phyloP scores from a whole-genome alignment of 1,284 basidiomycete species.

The Porogramme epimiltina region DNA sequence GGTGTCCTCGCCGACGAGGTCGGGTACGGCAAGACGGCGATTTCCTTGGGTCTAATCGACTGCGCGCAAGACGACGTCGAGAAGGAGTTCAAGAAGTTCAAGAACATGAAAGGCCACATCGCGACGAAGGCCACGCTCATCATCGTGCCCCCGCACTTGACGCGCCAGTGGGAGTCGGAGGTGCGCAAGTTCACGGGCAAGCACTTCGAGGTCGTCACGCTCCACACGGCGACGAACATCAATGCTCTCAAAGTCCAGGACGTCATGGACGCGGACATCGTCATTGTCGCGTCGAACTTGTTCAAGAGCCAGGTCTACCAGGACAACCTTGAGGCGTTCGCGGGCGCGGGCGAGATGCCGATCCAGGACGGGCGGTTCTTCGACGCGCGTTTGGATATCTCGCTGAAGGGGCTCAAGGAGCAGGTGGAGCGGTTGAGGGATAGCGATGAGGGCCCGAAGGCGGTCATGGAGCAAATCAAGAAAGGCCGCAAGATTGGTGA shows the following conservation, averaged over 20 bases:
- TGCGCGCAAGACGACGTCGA: conserved; percentile 60
- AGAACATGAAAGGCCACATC: conserved; percentile 67
- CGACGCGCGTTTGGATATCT: conserved; percentile 72
- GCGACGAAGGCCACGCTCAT: conserved; percentile 79
- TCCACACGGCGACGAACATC: conserved; percentile 75
- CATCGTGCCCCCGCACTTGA: conserved; percentile 89
- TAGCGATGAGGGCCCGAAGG: conserved; percentile 54
- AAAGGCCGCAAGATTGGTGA: conserved; percentile 60
- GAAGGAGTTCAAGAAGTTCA: conserved; percentile 49
- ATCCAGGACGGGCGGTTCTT: conserved; percentile 83
- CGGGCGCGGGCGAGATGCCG: conserved; percentile 67
- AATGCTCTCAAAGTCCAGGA: conserved; percentile 78
- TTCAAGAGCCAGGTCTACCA: conserved; percentile 82
- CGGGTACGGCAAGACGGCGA: conserved; percentile 96
- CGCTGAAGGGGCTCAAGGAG: conserved; percentile 55
- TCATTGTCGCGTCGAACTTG: conserved; percentile 86
- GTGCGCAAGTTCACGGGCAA: conserved; percentile 79
- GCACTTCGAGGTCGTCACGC: conserved; percentile 66
- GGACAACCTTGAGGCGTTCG: conserved; percentile 71
- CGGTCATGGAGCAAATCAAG: conserved; percentile 64
- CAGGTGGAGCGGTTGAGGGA: conserved; percentile 69
- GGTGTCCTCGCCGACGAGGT: conserved; percentile 96
- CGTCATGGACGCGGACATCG: conserved; percentile 82
- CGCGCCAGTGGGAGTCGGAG: conserved; percentile 89
- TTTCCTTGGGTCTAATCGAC: conserved; percentile 87